phyloP scores from a whole-genome alignment of 805 yeast genomes.

The Starmera quercuum region DNA sequence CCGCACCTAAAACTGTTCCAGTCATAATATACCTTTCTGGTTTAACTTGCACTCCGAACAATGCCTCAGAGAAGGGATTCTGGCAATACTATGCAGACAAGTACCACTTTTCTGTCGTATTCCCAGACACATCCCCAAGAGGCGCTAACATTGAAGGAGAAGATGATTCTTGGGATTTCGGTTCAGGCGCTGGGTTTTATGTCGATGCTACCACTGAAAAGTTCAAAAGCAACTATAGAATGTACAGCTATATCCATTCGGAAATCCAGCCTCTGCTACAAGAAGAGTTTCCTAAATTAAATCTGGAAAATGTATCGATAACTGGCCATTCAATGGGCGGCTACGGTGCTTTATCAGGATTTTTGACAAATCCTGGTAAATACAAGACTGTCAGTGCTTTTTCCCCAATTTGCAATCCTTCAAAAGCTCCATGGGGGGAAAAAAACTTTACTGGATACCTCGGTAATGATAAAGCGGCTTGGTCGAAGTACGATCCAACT shows the following conservation, averaged over 20 bases:
- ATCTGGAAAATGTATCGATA: conserved; percentile 60
- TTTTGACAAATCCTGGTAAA: conserved; percentile 57
- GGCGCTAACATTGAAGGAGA: conserved; percentile 75
- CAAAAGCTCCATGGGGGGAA: conserved; percentile 76
- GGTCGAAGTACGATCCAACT: conserved; percentile 84
- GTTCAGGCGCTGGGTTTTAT: conserved; percentile 93
- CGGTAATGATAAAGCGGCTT: conserved; percentile 41
- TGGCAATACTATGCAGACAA: conserved; percentile 74
- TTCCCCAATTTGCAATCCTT: conserved; percentile 84
- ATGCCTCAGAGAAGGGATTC: conserved; percentile 89
- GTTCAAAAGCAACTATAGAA: conserved; percentile 66
- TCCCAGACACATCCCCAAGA: conserved; percentile 96
- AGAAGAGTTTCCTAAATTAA: conserved; percentile 33
- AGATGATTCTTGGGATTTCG: conserved; percentile 82
- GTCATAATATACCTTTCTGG: conserved; percentile 80
- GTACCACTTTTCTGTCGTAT: conserved; percentile 80
- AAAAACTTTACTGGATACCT: conserved; percentile 78
- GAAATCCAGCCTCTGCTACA: conserved; percentile 52
- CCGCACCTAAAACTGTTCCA: conserved; percentile 42
- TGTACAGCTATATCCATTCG: conserved; percentile 75
- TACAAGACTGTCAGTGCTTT: conserved; percentile 84
- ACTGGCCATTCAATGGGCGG: conserved; percentile 99
- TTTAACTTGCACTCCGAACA: conserved; percentile 87
- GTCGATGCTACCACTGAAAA: conserved; percentile 74
- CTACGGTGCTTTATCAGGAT: conserved; percentile 77